Percentiles rank a stretch among this genome's conserved stretches.
phyloP scores from a whole-genome alignment of 345 rosid genomes.

The Raphanus raphanistrum region DNA sequence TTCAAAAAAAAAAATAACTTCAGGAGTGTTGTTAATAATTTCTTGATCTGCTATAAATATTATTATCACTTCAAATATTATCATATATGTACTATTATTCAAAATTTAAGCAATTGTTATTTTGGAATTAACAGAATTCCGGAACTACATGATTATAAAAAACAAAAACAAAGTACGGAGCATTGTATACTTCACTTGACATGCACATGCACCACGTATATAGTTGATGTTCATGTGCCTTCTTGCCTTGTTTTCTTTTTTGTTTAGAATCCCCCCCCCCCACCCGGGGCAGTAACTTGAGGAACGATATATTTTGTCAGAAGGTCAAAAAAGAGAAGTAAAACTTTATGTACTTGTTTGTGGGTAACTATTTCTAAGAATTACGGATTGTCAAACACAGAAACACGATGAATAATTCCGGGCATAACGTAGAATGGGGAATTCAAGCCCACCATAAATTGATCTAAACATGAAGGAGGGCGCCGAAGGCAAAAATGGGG shows the following conservation, averaged over 20 bases:
- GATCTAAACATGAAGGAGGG: conserved; percentile 4
- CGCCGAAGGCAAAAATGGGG: conserved; percentile 45
- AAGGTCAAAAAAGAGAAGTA: neutral
- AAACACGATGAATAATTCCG: neutral
- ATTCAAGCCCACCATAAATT: neutral
- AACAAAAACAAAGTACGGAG: neutral
- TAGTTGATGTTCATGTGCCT: neutral
- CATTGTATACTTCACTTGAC: conserved; percentile 18
- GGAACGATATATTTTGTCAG: neutral
- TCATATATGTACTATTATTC: neutral
- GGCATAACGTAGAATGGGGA: conserved; percentile 7
- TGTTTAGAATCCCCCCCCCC: neutral
- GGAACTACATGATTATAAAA: neutral
- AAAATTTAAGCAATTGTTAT: neutral
- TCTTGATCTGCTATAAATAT: neutral
- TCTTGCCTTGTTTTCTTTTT: neutral
- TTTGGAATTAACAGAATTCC: neutral
- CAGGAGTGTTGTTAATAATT: neutral
- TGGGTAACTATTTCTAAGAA: neutral
- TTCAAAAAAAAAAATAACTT: too few relatives aligned
- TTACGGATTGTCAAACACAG: conserved; percentile 3
- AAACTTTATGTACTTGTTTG: neutral
- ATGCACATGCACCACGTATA: conserved; percentile 34
- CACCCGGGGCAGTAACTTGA: neutral
- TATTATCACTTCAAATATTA: neutral